Evolutionary conservation across 2,329 filamentous ascomycete species (phyloP).

Genomic region (Exophiala sp.): DNA sequence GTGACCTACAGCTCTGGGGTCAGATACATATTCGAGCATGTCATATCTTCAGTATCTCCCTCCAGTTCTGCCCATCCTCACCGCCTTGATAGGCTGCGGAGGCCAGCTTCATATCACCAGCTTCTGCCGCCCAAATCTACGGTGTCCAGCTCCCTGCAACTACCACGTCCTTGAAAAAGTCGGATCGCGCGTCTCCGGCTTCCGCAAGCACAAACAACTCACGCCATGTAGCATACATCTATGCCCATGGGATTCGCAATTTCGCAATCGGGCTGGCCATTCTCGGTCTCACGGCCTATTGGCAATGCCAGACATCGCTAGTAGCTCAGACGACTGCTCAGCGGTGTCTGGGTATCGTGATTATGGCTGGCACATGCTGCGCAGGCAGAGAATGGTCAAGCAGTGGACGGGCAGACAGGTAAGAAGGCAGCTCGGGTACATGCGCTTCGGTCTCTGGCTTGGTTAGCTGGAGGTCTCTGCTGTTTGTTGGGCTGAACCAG

Average conservation of each 20-base stretch:
- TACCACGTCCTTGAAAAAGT: background rate
- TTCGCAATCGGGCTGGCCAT: constrained; percentile 15
- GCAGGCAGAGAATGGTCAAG: background rate
- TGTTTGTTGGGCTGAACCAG: constrained; percentile 15
- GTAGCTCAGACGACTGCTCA: constrained; percentile 7
- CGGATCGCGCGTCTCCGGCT: background rate
- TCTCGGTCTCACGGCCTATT: constrained; percentile 17
- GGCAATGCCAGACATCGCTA: constrained; percentile 11
- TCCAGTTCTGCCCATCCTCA: constrained; percentile 9
- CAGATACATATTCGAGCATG: background rate
- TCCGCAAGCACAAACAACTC: background rate
- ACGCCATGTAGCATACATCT: constrained; percentile 12
- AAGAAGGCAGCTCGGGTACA: constrained; percentile 14
- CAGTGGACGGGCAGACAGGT: constrained; percentile 3
- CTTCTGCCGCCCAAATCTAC: constrained; percentile 14
- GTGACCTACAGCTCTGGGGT: too few relatives aligned
- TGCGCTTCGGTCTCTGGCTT: constrained; percentile 8
- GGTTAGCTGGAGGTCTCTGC: constrained; percentile 17
- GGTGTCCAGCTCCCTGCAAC: constrained; percentile 9
- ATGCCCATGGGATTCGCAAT: constrained; percentile 21
- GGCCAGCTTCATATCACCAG: constrained; percentile 21
- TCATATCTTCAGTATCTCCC: background rate
- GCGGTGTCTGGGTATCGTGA: constrained; percentile 21
- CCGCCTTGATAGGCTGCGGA: constrained; percentile 15
- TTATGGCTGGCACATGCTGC: constrained; percentile 7